Conservation (phyloP, 2,329 filamentous ascomycete species). For the Sclerotinia spermophila region DNA sequence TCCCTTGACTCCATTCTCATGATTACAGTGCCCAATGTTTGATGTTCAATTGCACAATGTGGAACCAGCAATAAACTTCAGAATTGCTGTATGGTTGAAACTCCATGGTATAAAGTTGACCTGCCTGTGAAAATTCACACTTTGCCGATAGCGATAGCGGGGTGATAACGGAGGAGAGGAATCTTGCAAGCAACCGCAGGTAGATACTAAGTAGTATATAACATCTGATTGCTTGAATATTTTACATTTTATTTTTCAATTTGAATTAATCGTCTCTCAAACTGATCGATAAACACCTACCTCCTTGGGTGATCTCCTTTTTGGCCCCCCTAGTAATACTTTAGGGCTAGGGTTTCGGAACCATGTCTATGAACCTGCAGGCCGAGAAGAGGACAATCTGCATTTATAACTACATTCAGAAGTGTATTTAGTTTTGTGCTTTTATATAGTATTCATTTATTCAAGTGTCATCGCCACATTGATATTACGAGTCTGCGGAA, state of each 20-base stretch:
- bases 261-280: background rate
- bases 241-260: background rate
- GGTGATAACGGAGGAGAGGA: background rate
- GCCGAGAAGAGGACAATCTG: background rate
- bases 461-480: background rate
- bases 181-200: background rate
- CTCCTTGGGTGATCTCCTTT: background rate
- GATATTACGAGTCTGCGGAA: background rate
- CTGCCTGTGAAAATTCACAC: background rate
- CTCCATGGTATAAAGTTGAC: background rate
- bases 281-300: background rate
- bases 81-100: background rate
- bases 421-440: background rate
- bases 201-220: background rate
- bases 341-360: slow-evolving; percentile 12
- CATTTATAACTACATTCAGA: background rate
- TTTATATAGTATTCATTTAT: background rate
- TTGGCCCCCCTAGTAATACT: background rate
- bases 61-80: background rate
- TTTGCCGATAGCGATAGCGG: slow-evolving; percentile 9
- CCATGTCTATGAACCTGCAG: background rate
- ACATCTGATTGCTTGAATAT: background rate
- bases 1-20: background rate
- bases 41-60: background rate
- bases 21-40: background rate